Evolutionary conservation across 495 filamentous ascomycete species (phyloP), one percentile per base, ranked within the genome.

Genomic region (Penicillium psychrofluorescens): DNA sequence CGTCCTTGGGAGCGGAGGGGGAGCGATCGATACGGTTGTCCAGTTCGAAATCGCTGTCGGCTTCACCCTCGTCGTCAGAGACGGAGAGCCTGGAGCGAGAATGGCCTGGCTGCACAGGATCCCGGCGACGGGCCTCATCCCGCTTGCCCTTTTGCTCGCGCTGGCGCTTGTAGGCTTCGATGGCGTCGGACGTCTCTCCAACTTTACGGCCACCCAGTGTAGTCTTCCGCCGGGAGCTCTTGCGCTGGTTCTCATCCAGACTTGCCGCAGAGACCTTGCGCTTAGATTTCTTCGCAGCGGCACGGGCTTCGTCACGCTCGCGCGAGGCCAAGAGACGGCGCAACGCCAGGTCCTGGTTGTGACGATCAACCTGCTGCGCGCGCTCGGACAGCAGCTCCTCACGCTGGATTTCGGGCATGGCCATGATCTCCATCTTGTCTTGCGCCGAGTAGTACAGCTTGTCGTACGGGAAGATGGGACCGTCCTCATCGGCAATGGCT

Each of bases 321-420:
- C 81, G 75, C 42, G 78, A 79, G 46, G 82, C 81, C 42, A 91
- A 72, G 11, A 92, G 75, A 49, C 83, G 85, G 29, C 88, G 85
- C n/a, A 98, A 79, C 46, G 88, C 79, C 11, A 83, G 74, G 54
- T 95, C 85, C 65, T 95, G 90, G 47, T 83, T 76, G 48, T 86
- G 78, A 29, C 83, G 83, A 48, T 91, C 85, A 35, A 85, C 78
- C 58, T 88, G 78, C 43, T 86, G 78, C n/a, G 83, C 83, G 49
- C 94, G 88, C 46, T 91, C 87, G 15, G 90, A 90, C 7, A 99
- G 78, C 39, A 95, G 76, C 56, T 86, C 77, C 63, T 99, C 92
- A 36, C 92, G 86, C 54, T 90, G 79, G 22, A 96, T 80, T 58
- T 96, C 89, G 2, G 90, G 82, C 78, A 96, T 83, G 28, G 77